Conservation (phyloP, 2,329 filamentous ascomycete genomes). For the Coleophoma cylindrospora region DNA sequence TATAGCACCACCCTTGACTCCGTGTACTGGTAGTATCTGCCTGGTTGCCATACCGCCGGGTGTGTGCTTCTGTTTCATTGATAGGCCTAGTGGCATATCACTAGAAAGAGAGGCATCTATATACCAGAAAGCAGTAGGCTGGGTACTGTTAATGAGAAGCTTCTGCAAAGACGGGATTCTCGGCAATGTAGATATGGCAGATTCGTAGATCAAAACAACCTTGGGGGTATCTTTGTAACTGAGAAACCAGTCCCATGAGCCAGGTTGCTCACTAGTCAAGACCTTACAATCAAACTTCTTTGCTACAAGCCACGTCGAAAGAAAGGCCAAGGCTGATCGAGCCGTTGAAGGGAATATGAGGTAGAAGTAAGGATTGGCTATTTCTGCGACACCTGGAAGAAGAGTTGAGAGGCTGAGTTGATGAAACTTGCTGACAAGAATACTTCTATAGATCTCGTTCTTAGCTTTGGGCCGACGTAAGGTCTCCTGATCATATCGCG, state of each 20-base stretch:
- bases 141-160: not conserved
- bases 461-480: too few relatives aligned
- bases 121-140: conserved; percentile 19
- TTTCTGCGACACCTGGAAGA: conserved; percentile 7
- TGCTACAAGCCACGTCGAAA: conserved; percentile 39
- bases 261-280: conserved; percentile 33
- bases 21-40: conserved; percentile 33
- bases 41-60: conserved; percentile 28
- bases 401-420: conserved; percentile 14
- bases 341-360: conserved; percentile 41
- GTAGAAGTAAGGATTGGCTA: conserved; percentile 32
- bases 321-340: conserved; percentile 28
- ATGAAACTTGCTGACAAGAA: conserved; percentile 13
- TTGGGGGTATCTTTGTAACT: conserved; percentile 10
- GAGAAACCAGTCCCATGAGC: conserved; percentile 43
- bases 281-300: conserved; percentile 36
- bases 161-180: conserved; percentile 11
- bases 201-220: conserved; percentile 23
- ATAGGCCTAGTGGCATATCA: too few relatives aligned
- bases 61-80: too few relatives aligned
- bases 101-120: conserved; percentile 13
- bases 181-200: conserved; percentile 10
- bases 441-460: conserved; percentile 5
- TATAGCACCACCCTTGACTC: conserved; percentile 32
- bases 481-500: too few relatives aligned